Evolutionary conservation across 1,284 basidiomycete genomes (phyloP).

Genomic region (Inonotus obliquus): DNA sequence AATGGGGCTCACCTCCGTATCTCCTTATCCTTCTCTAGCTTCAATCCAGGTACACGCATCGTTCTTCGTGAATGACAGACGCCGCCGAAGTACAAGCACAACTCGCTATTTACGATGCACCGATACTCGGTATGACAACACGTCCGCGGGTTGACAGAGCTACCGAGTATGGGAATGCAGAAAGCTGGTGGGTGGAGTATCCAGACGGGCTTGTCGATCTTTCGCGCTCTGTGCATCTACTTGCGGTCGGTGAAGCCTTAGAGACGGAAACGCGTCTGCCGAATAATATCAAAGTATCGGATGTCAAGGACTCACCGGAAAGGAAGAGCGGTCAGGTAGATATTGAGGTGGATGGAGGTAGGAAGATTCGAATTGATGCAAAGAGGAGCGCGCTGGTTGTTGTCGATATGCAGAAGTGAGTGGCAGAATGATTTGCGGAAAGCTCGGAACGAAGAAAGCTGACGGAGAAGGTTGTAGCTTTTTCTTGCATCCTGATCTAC

Average conservation of each 20-base stretch:
- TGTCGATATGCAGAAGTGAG: constrained; percentile 72
- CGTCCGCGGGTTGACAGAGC: constrained; percentile 41
- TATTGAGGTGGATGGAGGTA: constrained; percentile 46
- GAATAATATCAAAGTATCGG: neutral
- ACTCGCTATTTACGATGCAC: constrained; percentile 36
- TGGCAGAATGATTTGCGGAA: neutral
- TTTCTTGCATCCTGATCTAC: constrained; percentile 60
- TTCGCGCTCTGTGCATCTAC: constrained; percentile 42
- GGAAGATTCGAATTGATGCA: constrained; percentile 47
- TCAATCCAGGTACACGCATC: neutral
- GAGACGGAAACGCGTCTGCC: constrained; percentile 28
- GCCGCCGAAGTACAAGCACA: neutral
- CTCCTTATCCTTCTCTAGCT: neutral
- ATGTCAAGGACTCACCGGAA: constrained; percentile 23
- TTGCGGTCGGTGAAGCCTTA: constrained; percentile 20
- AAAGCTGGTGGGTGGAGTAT: constrained; percentile 65
- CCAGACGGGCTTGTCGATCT: constrained; percentile 59
- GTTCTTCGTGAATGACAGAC: neutral
- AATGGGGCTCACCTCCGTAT: neutral
- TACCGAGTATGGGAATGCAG: constrained; percentile 50
- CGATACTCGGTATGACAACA: constrained; percentile 40
- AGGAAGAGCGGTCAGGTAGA: constrained; percentile 42
- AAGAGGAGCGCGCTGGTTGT: constrained; percentile 52
- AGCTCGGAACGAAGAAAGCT: neutral
- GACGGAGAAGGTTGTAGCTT: constrained; percentile 37